Conservation (phyloP, 768 basidiomycete genomes). For the Rhodotorula toruloides region DNA sequence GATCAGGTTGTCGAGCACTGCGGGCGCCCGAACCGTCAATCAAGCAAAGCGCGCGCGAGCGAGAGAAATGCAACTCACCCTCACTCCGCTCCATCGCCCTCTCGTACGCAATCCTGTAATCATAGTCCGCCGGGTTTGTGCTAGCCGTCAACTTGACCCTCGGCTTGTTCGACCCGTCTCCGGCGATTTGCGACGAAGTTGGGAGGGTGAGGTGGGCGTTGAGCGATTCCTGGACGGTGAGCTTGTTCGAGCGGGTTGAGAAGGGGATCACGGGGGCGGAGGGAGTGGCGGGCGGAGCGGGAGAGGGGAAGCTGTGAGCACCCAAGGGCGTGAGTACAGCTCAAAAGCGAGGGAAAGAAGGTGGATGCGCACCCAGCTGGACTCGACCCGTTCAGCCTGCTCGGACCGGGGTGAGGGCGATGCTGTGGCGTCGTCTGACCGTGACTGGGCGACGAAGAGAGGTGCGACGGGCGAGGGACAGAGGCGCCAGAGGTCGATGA, state of each 20-base stretch:
- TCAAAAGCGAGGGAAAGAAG: neutral
- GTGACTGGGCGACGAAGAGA: constrained; percentile 22
- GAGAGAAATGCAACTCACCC: constrained; percentile 51
- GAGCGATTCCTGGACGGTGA: constrained; percentile 45
- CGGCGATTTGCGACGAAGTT: constrained; percentile 28
- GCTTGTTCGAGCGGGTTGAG: constrained; percentile 3
- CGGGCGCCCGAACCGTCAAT: neutral
- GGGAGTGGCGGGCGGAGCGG: constrained; percentile 14
- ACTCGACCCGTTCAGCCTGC: constrained; percentile 16
- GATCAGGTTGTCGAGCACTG: constrained; percentile 79
- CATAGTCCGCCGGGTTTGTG: constrained; percentile 47
- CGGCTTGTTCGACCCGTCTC: constrained; percentile 27
- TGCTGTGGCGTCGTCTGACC: constrained; percentile 15
- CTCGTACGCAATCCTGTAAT: constrained; percentile 90
- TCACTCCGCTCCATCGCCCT: constrained; percentile 76
- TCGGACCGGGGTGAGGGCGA: constrained; percentile 16
- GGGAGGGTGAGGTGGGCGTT: constrained; percentile 46
- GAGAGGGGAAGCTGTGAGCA: constrained; percentile 22
- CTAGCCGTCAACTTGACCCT: constrained; percentile 44
- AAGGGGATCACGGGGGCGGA: constrained; percentile 26
- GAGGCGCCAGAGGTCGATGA: neutral
- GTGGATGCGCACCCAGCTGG: neutral
- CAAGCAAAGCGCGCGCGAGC: neutral
- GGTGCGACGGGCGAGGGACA: neutral
- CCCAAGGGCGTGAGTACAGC: neutral